A percentile compares a stretch with the other conserved stretches of the same genome.
Evolutionary conservation across 768 basidiomycete species (phyloP).

Genomic region (Suillus sp.): DNA sequence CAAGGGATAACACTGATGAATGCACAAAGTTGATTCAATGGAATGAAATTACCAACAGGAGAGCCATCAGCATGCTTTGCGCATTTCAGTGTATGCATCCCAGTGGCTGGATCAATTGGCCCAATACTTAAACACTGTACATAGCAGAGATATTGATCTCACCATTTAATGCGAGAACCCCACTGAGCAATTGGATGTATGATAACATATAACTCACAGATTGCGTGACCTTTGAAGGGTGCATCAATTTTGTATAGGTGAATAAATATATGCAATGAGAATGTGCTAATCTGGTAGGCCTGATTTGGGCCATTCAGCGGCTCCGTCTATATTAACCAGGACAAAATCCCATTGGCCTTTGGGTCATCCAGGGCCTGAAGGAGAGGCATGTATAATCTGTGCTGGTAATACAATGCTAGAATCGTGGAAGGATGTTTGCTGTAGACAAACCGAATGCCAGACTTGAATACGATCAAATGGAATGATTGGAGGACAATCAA

Average conservation of each 20-base stretch:
- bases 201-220: background rate
- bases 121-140: background rate
- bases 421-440: background rate
- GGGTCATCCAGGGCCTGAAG: background rate
- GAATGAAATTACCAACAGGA: slow-evolving; percentile 32
- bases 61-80: slow-evolving; percentile 18
- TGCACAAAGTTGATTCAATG: slow-evolving; percentile 23
- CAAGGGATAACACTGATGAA: slow-evolving; percentile 32
- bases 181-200: background rate
- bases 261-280: background rate
- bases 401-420: background rate
- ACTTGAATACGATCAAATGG: slow-evolving; percentile 10
- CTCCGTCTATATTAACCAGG: background rate
- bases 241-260: background rate
- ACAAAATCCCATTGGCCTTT: background rate
- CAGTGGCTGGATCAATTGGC: slow-evolving; percentile 6
- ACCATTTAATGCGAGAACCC: background rate
- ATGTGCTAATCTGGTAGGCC: background rate
- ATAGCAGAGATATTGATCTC: background rate
- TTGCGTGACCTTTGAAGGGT: background rate
- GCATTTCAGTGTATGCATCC: slow-evolving; percentile 26
- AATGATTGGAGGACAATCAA: background rate
- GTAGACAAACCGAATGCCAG: slow-evolving; percentile 3
- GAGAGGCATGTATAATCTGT: background rate
- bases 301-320: background rate